A percentile compares a stretch with the other conserved stretches of the same genome.
These are phyloP conservation scores for Aspergillus panamensis DNA, from an alignment of 495 filamentous ascomycete genomes.

Conservation along the genomic window DNA sequence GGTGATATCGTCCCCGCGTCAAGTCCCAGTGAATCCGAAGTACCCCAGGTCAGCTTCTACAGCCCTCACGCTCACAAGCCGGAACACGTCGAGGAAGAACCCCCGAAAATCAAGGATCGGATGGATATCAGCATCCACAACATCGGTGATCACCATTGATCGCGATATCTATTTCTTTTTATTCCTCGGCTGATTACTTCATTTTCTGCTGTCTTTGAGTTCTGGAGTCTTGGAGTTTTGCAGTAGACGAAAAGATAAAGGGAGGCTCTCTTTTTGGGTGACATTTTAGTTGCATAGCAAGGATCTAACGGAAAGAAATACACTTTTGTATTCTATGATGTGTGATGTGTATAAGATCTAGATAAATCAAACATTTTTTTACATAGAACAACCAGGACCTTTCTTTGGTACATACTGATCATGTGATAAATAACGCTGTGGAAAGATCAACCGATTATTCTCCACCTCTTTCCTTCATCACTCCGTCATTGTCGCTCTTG, in stretches of 20 bases:
- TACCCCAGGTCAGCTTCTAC: constrained; percentile 37
- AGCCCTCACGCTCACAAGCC: constrained; percentile 21
- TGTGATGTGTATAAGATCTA: constrained; percentile 1
- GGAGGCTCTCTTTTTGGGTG: constrained; percentile 19
- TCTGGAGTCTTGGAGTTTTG: constrained; percentile 28
- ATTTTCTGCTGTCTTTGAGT: constrained; percentile 9
- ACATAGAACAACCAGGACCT: background rate
- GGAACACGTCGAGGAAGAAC: constrained; percentile 28
- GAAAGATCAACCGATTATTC: background rate
- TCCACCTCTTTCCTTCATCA: background rate
- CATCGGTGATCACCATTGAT: constrained; percentile 46
- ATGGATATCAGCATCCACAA: constrained; percentile 64
- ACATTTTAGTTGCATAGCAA: constrained; percentile 16
- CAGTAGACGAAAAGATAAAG: constrained; percentile 22
- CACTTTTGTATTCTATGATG: constrained; percentile 11
- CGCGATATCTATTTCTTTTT: constrained; percentile 15
- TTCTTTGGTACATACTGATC: constrained; percentile 4
- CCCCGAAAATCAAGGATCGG: constrained; percentile 44
- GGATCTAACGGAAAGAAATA: constrained; percentile 16
- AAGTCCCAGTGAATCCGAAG: constrained; percentile 31
- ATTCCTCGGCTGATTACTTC: constrained; percentile 2
- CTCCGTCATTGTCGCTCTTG: background rate
- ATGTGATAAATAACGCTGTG: constrained; percentile 6
- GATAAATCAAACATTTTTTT: background rate
- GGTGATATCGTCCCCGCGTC: constrained; percentile 56